Percentiles rank a stretch among this genome's conserved stretches.
These are phyloP conservation scores for Lactarius hengduanensis DNA, from an alignment of 768 basidiomycete species.

Conservation along the genomic window DNA sequence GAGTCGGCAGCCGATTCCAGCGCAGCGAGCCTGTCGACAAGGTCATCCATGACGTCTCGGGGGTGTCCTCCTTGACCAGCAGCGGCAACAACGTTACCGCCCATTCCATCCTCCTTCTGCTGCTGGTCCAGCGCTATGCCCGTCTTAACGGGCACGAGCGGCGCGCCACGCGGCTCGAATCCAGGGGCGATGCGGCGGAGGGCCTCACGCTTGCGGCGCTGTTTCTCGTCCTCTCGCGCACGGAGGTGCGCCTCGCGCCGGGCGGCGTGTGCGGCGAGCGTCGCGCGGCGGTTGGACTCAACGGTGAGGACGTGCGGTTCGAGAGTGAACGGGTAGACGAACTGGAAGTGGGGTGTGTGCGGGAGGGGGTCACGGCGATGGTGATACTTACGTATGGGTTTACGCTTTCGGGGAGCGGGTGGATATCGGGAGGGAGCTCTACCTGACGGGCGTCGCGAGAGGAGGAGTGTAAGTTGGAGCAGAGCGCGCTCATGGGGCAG, in stretches of 20 bases:
- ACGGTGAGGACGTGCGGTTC: conserved; percentile 81
- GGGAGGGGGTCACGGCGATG: neutral
- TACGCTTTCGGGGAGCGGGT: conserved; percentile 89
- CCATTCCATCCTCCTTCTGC: neutral
- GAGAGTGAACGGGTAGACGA: conserved; percentile 94
- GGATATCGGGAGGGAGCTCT: conserved; percentile 84
- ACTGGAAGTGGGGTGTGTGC: conserved; percentile 46
- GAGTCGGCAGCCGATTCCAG: conserved; percentile 14
- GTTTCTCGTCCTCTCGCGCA: conserved; percentile 75
- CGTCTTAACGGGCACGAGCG: conserved; percentile 21
- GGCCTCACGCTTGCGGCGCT: conserved; percentile 58
- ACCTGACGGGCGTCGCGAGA: conserved; percentile 48
- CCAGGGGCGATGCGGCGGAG: conserved; percentile 80
- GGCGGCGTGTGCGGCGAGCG: conserved; percentile 61
- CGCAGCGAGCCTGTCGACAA: conserved; percentile 24
- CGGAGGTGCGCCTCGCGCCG: conserved; percentile 71
- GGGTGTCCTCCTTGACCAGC: neutral
- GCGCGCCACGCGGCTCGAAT: conserved; percentile 46
- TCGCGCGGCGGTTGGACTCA: conserved; percentile 67
- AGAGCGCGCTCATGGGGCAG: neutral
- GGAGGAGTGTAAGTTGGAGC: neutral
- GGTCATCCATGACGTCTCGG: conserved; percentile 29
- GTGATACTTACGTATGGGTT: conserved; percentile 70
- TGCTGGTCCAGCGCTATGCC: neutral
- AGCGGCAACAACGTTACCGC: neutral